These are phyloP conservation scores for Aspergillus sp. DNA, from an alignment of 2,329 filamentous ascomycete species.

Conservation along the genomic window DNA sequence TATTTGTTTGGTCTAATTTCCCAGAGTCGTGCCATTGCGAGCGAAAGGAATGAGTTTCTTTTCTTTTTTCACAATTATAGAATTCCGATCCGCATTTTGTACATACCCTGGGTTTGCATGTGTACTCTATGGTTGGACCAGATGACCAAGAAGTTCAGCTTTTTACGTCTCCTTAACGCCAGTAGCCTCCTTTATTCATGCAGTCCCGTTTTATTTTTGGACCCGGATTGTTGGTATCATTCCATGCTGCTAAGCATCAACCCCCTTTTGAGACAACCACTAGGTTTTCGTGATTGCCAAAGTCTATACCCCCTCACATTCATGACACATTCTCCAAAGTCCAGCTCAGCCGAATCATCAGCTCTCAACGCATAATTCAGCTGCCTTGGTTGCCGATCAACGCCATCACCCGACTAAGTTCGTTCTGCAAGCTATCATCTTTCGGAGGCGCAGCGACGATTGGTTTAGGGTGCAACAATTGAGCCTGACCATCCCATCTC, in stretches of 20 bases:
- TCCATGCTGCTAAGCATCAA: constrained; percentile 11
- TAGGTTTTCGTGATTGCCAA: not conserved
- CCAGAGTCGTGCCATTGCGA: constrained; percentile 41
- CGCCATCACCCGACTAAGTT: constrained; percentile 33
- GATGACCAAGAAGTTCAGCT: constrained; percentile 40
- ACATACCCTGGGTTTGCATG: constrained; percentile 42
- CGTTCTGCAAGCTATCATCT: constrained; percentile 21
- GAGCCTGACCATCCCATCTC: constrained; percentile 37
- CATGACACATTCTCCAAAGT: not conserved
- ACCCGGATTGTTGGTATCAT: constrained; percentile 9
- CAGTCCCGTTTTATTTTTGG: not conserved
- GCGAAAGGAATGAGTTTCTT: constrained; percentile 42
- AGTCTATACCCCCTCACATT: not conserved
- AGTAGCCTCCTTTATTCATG: constrained; percentile 10
- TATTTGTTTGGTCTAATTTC: constrained; percentile 44
- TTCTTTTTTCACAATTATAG: constrained; percentile 32
- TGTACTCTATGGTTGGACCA: constrained; percentile 41
- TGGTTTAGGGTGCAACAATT: constrained; percentile 35
- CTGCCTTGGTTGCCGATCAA: constrained; percentile 31
- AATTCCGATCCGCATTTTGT: constrained; percentile 42
- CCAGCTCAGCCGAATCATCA: not conserved
- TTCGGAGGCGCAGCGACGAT: constrained; percentile 18
- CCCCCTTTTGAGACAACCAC: not conserved
- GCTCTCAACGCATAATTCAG: constrained; percentile 14
- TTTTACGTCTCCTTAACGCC: constrained; percentile 28